Base-by-base conservation (phyloP, 2,329 filamentous ascomycete genomes). In the Ceratocystis smalleyi region DNA sequence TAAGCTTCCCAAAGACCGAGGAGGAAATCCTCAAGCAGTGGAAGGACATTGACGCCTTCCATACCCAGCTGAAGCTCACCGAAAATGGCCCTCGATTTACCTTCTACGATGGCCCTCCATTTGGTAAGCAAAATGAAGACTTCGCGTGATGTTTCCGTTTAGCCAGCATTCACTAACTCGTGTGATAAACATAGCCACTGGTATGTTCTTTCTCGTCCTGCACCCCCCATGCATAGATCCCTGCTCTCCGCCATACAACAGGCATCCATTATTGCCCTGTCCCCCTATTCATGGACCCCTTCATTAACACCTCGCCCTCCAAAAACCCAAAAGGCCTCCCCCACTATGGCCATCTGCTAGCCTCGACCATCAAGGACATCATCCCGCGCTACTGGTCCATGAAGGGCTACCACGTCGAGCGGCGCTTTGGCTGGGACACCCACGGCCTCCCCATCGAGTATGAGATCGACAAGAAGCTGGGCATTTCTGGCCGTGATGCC, bases 341-440 rank as follows among this genome's bases (percentile, higher is more conserved):
- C 15, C 70, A 70, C 61, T 69, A 77, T 66, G 77, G 78, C 69
- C 88, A 91, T 74, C 77, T 91, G 59, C 81, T 92, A 68, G 87
- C 89, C 51, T 92, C 88, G 27, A 95, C 89, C 62, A 94, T 95
- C 76, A 95, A 95, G 75, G 90, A 95, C 73, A 91, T 94, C 67
- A 92, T 95, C 69, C 89, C 90, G 7, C 79, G 90, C 69, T 95
- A 95, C 75, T 95, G 89, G 88, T 89, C 89, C 63, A 94, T 94
- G 89, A 91, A 91, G 73, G 90, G 90, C 7, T 86, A 86, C 72
- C 86, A 91, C 77, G 89, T 95, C 59, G 87, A 89, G 77, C 82
- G 90, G 68, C 81, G 89, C 64, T 94, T 94, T 69, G 90, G 90
- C 64, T 95, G 89, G 89, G 90, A 95, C 64, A 83, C 89, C 1